These are phyloP conservation scores for Rhodotorula diobovata DNA, from an alignment of 768 basidiomycete genomes.

Conservation along the genomic window DNA sequence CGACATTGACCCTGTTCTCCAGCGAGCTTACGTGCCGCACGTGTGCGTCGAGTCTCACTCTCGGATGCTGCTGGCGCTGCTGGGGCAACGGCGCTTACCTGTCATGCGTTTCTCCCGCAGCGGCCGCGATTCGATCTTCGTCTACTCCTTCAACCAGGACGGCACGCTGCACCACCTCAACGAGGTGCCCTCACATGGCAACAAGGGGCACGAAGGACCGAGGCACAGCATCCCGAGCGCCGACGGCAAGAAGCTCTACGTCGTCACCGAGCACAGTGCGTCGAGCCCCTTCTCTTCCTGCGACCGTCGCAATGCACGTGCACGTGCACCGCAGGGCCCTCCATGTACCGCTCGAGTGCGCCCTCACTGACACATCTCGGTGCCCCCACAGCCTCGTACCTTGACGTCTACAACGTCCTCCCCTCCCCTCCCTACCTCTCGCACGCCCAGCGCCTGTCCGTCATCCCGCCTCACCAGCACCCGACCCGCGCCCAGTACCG, in stretches of 20 bases:
- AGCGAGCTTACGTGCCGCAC: conserved; percentile 42
- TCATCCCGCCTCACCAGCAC: conserved; percentile 38
- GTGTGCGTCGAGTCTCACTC: conserved; percentile 33
- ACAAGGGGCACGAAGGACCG: conserved; percentile 40
- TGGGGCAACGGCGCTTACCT: neutral
- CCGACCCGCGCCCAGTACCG: conserved; percentile 36
- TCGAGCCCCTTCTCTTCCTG: neutral
- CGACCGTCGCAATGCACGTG: neutral
- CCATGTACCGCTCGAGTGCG: too few species aligned
- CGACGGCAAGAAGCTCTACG: conserved; percentile 40
- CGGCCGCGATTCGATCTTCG: conserved; percentile 40
- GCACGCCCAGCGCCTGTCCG: conserved; percentile 38
- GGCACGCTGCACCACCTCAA: conserved; percentile 33
- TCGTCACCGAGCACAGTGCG: conserved; percentile 44
- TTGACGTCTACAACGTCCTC: conserved; percentile 42
- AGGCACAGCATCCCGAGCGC: conserved; percentile 40
- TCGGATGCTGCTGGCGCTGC: neutral
- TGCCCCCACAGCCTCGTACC: conserved; percentile 40
- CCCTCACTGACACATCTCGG: neutral
- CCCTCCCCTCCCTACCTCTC: conserved; percentile 19
- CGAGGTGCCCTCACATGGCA: conserved; percentile 30
- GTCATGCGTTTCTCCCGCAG: neutral
- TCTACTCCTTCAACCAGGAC: conserved; percentile 36
- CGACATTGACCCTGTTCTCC: conserved; percentile 31
- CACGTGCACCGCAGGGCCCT: too few species aligned